These are phyloP conservation scores for Cyberlindnera veronae DNA, from an alignment of 805 yeast genomes.

Conservation along the genomic window DNA sequence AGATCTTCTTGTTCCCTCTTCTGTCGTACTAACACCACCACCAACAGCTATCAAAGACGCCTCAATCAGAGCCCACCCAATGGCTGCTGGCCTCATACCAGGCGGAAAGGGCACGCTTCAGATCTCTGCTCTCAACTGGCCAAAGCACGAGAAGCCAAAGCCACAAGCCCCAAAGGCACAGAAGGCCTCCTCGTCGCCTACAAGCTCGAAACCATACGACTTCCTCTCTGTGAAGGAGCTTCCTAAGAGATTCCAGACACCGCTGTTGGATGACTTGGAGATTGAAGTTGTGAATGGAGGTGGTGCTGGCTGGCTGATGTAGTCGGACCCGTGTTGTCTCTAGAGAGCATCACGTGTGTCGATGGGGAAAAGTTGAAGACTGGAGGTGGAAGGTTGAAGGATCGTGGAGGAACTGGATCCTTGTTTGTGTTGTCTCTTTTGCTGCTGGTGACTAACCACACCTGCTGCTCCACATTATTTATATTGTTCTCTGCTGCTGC, in stretches of 20 bases:
- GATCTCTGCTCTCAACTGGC: conserved; percentile 25
- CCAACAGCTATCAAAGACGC: conserved; percentile 39
- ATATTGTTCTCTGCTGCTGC: no score
- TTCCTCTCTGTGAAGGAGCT: conserved; percentile 57
- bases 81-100: conserved; percentile 43
- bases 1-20: not conserved
- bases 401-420: no score
- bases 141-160: conserved; percentile 18
- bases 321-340: not conserved
- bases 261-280: conserved; percentile 60
- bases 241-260: conserved; percentile 72
- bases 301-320: conserved; percentile 51
- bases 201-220: conserved; percentile 38
- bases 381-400: no score
- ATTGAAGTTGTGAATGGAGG: conserved; percentile 77
- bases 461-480: no score
- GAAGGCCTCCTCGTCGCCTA: conserved; percentile 46
- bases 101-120: conserved; percentile 26
- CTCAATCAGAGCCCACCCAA: conserved; percentile 37
- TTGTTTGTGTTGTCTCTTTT: no score
- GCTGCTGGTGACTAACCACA: no score
- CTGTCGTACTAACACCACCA: conserved; percentile 36
- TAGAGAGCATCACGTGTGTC: no score
- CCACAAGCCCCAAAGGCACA: conserved; percentile 10
- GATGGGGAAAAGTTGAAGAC: no score